Evolutionary conservation across 2,329 filamentous ascomycete species (phyloP), one percentile per base, ranked within the genome.

Genomic region (Keithomyces neogunnii): DNA sequence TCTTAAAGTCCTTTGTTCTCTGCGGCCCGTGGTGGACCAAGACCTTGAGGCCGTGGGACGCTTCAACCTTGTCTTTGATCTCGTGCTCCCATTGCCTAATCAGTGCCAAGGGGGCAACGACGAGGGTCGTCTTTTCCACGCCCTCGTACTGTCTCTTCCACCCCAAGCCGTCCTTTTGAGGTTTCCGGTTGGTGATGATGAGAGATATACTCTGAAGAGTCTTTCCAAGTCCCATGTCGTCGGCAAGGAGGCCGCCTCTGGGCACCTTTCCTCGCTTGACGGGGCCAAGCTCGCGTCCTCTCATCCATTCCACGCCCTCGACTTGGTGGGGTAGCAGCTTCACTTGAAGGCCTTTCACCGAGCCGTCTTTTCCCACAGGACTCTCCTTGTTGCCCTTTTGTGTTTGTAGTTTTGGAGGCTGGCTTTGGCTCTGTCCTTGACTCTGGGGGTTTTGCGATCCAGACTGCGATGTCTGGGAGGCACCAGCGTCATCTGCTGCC

Each of bases 41-140:
- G 4, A 97, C 90, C 56, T 84, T 85, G 47, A 97, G 74, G 26
- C 76, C 77, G 57, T 91, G 87, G 3, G 80, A 78, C 36, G 75
- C 73, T 44, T 80, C 73, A 39, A 97, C 83, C 65, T 89, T 95
- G 50, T 88, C 85, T 60, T 86, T 86, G 63, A 99, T 89, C 67
- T 99, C 93, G 1, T 84, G 76, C 69, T 99, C 93, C 93, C 93
- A 99, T 67, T 99, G 93, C 60, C 93, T 88, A 71, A 99, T 97
- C 44, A 99, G 75, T 5, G 93, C 92, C 32, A 99, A 73, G 1
- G 93, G 93, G 2, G 93, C 93, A 48, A 99, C 88, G 6, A 99
- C 90, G 9, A 99, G 75, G 0, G 93, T 99, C 8, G 84, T 83
- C 64, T 87, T 91, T 59, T 86, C 82, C 29, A 91, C 73, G 6